phyloP scores from a whole-genome alignment of 2,329 filamentous ascomycete genomes.

The Paecilomyces formosus region DNA sequence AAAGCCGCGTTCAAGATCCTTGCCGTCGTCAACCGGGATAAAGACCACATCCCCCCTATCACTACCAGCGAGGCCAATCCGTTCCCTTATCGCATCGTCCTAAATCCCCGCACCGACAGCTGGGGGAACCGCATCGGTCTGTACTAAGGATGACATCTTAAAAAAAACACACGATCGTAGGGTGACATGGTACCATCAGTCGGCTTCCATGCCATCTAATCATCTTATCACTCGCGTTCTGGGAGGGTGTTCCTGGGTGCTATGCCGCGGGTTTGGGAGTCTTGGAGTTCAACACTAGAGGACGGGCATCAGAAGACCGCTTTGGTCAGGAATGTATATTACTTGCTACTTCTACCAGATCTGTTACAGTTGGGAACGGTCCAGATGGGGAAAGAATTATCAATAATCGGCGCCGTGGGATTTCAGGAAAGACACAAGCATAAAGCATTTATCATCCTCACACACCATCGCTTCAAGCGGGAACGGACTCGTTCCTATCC shows the following conservation, averaged over 20 bases:
- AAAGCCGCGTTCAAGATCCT: conserved; percentile 87
- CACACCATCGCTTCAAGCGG: not conserved
- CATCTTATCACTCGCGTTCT: not conserved
- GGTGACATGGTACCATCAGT: not conserved
- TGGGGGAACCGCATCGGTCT: conserved; percentile 76
- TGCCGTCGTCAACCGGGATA: conserved; percentile 76
- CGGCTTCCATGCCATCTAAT: not conserved
- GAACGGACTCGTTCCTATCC: not conserved
- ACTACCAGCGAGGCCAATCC: conserved; percentile 87
- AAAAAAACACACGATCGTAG: not conserved
- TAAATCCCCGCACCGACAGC: conserved; percentile 73
- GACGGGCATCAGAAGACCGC: not conserved
- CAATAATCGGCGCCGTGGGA: not conserved
- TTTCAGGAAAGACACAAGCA: not conserved
- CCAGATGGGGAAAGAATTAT: not conserved
- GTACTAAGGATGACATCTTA: conserved; percentile 41
- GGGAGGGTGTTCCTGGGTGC: not conserved
- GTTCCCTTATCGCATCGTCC: conserved; percentile 86
- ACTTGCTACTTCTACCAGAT: not conserved
- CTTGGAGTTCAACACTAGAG: not conserved
- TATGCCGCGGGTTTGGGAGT: not conserved
- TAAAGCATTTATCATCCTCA: not conserved
- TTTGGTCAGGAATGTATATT: not conserved
- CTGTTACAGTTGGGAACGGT: not conserved
- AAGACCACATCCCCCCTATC: conserved; percentile 94